Base-by-base conservation (phyloP, 495 filamentous ascomycete genomes). In the Aspergillus leporis region DNA sequence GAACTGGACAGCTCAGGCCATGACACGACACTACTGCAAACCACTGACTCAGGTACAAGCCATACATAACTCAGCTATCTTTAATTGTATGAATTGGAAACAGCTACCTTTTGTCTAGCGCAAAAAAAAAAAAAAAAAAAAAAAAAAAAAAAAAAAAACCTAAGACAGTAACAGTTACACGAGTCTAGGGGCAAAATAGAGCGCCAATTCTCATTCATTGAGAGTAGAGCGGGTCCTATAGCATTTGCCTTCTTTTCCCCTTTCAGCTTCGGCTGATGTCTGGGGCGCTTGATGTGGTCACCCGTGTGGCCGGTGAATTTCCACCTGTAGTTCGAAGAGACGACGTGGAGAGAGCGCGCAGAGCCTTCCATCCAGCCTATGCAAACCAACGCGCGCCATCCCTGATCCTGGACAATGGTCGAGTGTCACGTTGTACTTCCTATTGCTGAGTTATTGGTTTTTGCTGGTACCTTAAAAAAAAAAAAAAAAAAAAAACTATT, bases 371-470 rank as follows among this genome's bases (percentile, higher is more conserved):
- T 5, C 41, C n/a, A n/a, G n/a, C 21, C 41, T n/a, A 19, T 47
- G 43, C 43, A 47, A 47, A 5, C 43, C 21, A 47, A 45, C 41
- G 41, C 41, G 41, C 41, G 41, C 41, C 41, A 45, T 45, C 41
- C 41, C n/a, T 45, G 41, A 18, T 45, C n/a, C 41, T 14, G 41
- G n/a, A 45, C 6, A 9, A 9, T 47, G 43, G 23, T 47, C 23
- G 43, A 47, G 43, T 47, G 16, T 47, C 43, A 47, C 43, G 43
- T 47, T 47, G 25, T 28, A 28, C 25, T 47, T 23, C 2, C 9
- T 43, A n/a, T 43, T 1, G 40, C 9, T n/a, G 2, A 19, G 8
- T 21, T 43, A 43, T 43, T 21, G 40, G 9, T 18, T 43, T 19
- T 43, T 5, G 40, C 1, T 5, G 18, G 41, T 1, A 45, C n/a